phyloP scores from a whole-genome alignment of 2,329 filamentous ascomycete species.

The Aspergillus sp. region DNA sequence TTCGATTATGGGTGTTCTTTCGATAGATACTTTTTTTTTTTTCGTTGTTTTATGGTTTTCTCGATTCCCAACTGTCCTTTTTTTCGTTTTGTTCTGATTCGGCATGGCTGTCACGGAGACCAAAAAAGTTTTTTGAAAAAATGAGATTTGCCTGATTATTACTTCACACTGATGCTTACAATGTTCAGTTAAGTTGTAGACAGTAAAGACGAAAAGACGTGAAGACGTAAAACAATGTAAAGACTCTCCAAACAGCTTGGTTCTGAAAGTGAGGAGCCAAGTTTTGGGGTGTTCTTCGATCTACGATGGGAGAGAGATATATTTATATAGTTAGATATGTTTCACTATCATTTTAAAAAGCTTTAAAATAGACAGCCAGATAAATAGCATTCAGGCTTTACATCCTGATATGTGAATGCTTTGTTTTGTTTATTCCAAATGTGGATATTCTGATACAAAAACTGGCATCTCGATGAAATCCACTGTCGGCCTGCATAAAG shows the following conservation, averaged over 20 bases:
- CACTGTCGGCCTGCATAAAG: conserved; percentile 25
- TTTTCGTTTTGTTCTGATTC: conserved; percentile 5
- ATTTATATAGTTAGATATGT: too few species aligned
- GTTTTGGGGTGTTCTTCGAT: too few species aligned
- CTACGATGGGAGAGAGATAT: too few species aligned
- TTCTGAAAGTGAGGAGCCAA: too few species aligned
- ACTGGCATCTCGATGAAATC: conserved; percentile 11
- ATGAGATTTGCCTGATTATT: neutral
- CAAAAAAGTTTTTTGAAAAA: conserved; percentile 14
- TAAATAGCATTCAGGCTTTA: neutral
- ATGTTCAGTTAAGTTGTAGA: neutral
- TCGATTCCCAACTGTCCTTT: conserved; percentile 20
- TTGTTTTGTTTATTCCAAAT: neutral
- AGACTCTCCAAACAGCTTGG: too few species aligned
- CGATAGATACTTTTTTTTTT: conserved; percentile 14
- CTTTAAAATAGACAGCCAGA: neutral
- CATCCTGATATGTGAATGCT: neutral
- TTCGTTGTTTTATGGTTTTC: neutral
- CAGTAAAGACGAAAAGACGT: too few species aligned
- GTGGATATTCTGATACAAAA: conserved; percentile 27
- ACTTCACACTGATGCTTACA: neutral
- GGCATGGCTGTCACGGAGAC: conserved; percentile 8
- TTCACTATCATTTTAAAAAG: too few species aligned
- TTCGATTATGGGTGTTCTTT: conserved; percentile 12
- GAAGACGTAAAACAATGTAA: too few species aligned